Evolutionary conservation across 2,329 filamentous ascomycete genomes (phyloP).

Genomic region (Albifimbria verrucaria): DNA sequence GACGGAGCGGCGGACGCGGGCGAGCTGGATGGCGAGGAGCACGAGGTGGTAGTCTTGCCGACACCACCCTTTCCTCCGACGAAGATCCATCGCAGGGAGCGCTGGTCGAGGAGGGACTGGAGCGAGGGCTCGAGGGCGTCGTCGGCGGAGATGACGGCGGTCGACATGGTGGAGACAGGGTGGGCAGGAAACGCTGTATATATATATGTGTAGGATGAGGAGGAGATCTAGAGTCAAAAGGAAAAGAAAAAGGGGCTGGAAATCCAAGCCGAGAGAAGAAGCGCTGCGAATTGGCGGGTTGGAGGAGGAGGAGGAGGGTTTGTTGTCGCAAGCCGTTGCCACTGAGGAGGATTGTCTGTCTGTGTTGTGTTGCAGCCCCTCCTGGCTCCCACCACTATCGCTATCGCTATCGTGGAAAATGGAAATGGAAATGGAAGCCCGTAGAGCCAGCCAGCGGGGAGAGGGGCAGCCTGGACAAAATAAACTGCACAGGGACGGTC

Average conservation of each 20-base stretch:
- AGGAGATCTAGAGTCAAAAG: not conserved
- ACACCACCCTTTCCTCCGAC: conserved; percentile 98
- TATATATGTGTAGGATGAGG: not conserved
- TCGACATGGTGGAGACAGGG: conserved; percentile 31
- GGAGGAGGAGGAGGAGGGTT: no score
- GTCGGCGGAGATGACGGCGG: conserved; percentile 45
- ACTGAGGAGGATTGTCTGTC: not conserved
- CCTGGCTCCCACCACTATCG: no score
- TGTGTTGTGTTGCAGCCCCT: no score
- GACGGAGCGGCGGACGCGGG: conserved; percentile 90
- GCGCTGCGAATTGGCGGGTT: no score
- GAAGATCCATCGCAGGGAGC: conserved; percentile 96
- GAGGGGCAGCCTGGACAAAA: not conserved
- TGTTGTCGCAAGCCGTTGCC: not conserved
- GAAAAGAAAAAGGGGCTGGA: no score
- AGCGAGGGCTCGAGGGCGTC: conserved; percentile 87
- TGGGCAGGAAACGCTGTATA: no score
- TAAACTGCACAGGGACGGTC: no score
- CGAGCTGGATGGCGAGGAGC: conserved; percentile 95
- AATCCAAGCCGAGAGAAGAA: no score
- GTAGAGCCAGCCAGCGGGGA: no score
- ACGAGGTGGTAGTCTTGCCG: conserved; percentile 99
- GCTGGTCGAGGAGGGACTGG: conserved; percentile 92
- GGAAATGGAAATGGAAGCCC: not conserved
- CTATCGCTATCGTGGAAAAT: not conserved